Conservation (phyloP, 148 eudicot genomes). For the Linanthus parryae region DNA sequence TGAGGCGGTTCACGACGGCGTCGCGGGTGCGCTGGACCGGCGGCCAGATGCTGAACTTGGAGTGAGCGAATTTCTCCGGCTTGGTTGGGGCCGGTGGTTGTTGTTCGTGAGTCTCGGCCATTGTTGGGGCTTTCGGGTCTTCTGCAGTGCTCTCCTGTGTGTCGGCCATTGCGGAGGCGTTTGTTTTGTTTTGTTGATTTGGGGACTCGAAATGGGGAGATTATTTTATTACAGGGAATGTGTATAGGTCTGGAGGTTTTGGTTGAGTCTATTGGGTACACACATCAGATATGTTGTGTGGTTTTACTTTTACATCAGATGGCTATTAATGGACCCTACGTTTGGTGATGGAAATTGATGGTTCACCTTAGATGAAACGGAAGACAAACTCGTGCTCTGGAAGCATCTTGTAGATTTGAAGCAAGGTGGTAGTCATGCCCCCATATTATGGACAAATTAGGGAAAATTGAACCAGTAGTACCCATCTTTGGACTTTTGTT, state of each 20-base stretch:
- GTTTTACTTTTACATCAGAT: not conserved
- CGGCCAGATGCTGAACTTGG: conserved; percentile 87
- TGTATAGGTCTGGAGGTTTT: not conserved
- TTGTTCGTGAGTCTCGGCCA: conserved; percentile 28
- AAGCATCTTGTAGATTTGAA: no score
- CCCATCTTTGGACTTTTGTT: no score
- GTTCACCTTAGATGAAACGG: conserved; percentile 9
- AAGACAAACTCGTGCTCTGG: not conserved
- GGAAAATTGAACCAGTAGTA: no score
- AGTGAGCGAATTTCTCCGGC: conserved; percentile 22
- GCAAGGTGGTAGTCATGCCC: no score
- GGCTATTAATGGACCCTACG: not conserved
- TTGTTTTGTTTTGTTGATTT: not conserved
- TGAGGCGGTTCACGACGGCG: conserved; percentile 63
- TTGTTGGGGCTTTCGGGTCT: conserved; percentile 12
- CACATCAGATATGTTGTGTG: not conserved
- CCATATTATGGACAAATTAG: no score
- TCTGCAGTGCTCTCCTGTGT: not conserved
- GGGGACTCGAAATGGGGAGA: not conserved
- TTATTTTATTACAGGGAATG: not conserved
- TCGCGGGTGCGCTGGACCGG: conserved; percentile 85
- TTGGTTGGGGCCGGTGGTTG: not conserved
- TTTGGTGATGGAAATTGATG: conserved; percentile 2
- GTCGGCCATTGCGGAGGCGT: not conserved
- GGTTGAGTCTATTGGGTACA: not conserved